Percentiles rank a stretch among this genome's conserved stretches.
phyloP scores from a whole-genome alignment of 495 filamentous ascomycete species.

The Podospora didyma region DNA sequence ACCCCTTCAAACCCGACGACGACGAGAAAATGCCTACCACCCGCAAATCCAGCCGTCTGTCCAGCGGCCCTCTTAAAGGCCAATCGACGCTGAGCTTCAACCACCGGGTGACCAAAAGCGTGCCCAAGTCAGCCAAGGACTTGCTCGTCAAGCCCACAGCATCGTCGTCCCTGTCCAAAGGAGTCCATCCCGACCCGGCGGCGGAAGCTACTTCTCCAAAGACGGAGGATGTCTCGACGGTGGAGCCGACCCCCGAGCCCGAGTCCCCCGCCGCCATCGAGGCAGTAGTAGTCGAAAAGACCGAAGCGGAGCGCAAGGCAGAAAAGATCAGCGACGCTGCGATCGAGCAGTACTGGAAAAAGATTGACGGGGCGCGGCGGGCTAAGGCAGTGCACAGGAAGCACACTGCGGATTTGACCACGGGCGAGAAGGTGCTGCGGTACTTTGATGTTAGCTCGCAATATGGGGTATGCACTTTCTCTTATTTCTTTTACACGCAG shows the following conservation, averaged over 20 bases:
- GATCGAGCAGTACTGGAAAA: slow-evolving; percentile 68
- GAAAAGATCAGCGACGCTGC: slow-evolving; percentile 56
- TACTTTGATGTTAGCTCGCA: slow-evolving; percentile 86
- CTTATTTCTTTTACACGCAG: neutral
- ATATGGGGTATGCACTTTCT: slow-evolving; percentile 69
- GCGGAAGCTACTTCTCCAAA: slow-evolving; percentile 15
- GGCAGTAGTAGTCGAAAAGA: slow-evolving; percentile 22
- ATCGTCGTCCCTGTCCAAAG: slow-evolving; percentile 25
- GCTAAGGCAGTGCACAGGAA: slow-evolving; percentile 61
- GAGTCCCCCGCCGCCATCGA: slow-evolving; percentile 19
- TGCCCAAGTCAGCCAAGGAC: slow-evolving; percentile 49
- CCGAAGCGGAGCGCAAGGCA: slow-evolving; percentile 52
- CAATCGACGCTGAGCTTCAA: slow-evolving; percentile 78
- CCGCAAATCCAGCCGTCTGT: slow-evolving; percentile 53
- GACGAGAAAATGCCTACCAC: slow-evolving; percentile 63
- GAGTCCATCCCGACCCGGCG: slow-evolving; percentile 21
- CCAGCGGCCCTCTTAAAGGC: slow-evolving; percentile 33
- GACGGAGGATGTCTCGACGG: slow-evolving; percentile 24
- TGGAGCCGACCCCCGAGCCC: slow-evolving; percentile 18
- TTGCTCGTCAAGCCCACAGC: slow-evolving; percentile 29
- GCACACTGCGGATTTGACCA: slow-evolving; percentile 48
- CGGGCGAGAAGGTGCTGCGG: slow-evolving; percentile 79
- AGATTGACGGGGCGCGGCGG: slow-evolving; percentile 55
- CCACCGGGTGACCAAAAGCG: slow-evolving; percentile 69
- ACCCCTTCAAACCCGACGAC: too few relatives aligned